Evolutionary conservation across 2,329 filamentous ascomycete genomes (phyloP).

Genomic region (Phyllosticta capitalensis): DNA sequence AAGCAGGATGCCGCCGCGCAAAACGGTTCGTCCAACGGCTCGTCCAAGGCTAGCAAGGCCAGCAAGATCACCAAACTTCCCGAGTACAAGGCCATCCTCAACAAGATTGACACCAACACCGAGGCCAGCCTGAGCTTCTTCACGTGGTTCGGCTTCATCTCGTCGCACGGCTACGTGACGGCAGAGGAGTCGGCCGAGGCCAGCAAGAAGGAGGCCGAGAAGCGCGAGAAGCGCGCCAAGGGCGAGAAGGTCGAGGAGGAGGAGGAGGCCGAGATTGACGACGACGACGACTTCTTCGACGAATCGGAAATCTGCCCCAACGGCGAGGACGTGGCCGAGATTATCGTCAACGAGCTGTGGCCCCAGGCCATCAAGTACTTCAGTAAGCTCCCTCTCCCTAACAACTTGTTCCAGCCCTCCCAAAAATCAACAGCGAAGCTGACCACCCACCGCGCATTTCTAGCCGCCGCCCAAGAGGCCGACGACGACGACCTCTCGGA

Average conservation of each 20-base stretch:
- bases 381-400: conserved; percentile 48
- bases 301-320: conserved; percentile 79
- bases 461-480: conserved; percentile 55
- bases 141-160: conserved; percentile 70
- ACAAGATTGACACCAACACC: conserved; percentile 47
- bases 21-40: conserved; percentile 19
- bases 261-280: conserved; percentile 44
- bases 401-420: conserved; percentile 25
- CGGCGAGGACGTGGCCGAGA: conserved; percentile 72
- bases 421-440: conserved; percentile 10
- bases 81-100: conserved; percentile 45
- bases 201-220: conserved; percentile 50
- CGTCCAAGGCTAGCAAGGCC: conserved; percentile 22
- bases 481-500: conserved; percentile 58
- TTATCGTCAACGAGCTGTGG: conserved; percentile 80
- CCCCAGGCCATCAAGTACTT: conserved; percentile 84
- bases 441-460: background rate
- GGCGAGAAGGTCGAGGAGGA: conserved; percentile 30
- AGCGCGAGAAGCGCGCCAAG: conserved; percentile 37
- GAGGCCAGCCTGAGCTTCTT: conserved; percentile 72
- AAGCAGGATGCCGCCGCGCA: conserved; percentile 16
- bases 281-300: conserved; percentile 55
- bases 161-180: conserved; percentile 54
- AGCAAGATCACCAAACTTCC: conserved; percentile 45
- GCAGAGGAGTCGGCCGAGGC: conserved; percentile 62